Base-by-base conservation (phyloP, 805 yeast genomes). In the Wickerhamiella allomyrinae region DNA sequence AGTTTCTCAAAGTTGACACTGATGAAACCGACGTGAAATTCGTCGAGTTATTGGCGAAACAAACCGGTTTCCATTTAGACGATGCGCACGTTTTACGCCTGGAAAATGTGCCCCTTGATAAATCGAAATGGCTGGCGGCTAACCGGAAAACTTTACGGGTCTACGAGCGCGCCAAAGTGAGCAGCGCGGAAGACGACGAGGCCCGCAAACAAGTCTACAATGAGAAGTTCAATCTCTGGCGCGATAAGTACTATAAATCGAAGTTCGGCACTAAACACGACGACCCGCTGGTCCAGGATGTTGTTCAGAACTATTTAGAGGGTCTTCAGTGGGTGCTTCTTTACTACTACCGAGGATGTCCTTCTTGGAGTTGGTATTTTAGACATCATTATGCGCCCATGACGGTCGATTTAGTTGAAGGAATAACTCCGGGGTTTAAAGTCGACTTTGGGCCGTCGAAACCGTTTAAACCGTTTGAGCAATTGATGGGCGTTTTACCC, bases 281-380 rank as follows among this genome's bases (percentile, higher is more conserved):
- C 42, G 71, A 69, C 20, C 79, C 73, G 1, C 60, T 73, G 44
- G 61, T 87, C 49, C 60, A 58, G n/a, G 77, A 74, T 8, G 58
- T 85, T 49, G 71, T 93, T 7, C 75, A 76, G 50, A 86, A 83
- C 56, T 91, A 87, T 57, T 68, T 91, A 34, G 95, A 87, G 61
- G 98, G 98, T 49, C 68, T 89, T 48, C 98, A 89, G 63, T 89
- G 98, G 98, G 97, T 91, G 11, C 66, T 91, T 59, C 77, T 71
- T 55, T 89, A 89, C 64, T 89, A 89, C 62, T 89, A 86, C 57
- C 71, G 73, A 51, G 97, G 96, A 21, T 78, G 84, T 56, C 82
- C 84, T 31, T 86, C 97, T 2, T 89, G 98, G 98, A 79, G 83
- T 36, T 89, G 97, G 98, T 89, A 73, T 57, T 89, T 73, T 59